Conservation (phyloP, 805 yeast species). For the Suhomyces sp. region DNA sequence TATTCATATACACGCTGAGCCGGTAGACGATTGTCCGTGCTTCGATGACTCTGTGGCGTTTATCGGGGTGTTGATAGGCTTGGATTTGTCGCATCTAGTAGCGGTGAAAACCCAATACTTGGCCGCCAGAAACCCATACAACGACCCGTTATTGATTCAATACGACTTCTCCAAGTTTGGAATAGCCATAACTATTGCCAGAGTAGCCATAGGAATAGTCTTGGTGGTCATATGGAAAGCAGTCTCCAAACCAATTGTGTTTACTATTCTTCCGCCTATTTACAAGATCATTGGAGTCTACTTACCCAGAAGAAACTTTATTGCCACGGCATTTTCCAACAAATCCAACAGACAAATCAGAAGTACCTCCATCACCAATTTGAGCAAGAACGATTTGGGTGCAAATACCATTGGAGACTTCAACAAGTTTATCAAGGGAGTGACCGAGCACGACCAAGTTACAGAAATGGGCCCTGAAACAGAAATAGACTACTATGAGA, state of each 20-base stretch:
- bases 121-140: slow-evolving; percentile 12
- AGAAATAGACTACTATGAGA: slow-evolving; percentile 41
- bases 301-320: slow-evolving; percentile 37
- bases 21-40: slow-evolving; percentile 94
- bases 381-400: slow-evolving; percentile 17
- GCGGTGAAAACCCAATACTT: slow-evolving; percentile 32
- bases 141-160: slow-evolving; percentile 38
- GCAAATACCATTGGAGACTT: slow-evolving; percentile 18
- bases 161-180: slow-evolving; percentile 45
- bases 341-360: slow-evolving; percentile 34
- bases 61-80: slow-evolving; percentile 79
- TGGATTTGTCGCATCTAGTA: slow-evolving; percentile 61
- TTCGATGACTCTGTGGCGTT: slow-evolving; percentile 94
- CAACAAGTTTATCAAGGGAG: slow-evolving; percentile 23
- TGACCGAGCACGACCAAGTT: slow-evolving; percentile 16
- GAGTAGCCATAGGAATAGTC: slow-evolving; percentile 61
- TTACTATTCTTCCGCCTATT: slow-evolving; percentile 56
- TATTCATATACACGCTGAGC: slow-evolving; percentile 72
- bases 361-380: slow-evolving; percentile 38
- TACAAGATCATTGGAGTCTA: slow-evolving; percentile 42
- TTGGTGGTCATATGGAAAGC: slow-evolving; percentile 72
- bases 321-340: slow-evolving; percentile 36
- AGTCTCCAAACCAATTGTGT: slow-evolving; percentile 63
- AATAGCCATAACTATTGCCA: slow-evolving; percentile 31
- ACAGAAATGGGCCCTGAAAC: slow-evolving; percentile 31